These are phyloP conservation scores for Malus orientalis DNA, from an alignment of 306 rosid species.

Conservation along the genomic window DNA sequence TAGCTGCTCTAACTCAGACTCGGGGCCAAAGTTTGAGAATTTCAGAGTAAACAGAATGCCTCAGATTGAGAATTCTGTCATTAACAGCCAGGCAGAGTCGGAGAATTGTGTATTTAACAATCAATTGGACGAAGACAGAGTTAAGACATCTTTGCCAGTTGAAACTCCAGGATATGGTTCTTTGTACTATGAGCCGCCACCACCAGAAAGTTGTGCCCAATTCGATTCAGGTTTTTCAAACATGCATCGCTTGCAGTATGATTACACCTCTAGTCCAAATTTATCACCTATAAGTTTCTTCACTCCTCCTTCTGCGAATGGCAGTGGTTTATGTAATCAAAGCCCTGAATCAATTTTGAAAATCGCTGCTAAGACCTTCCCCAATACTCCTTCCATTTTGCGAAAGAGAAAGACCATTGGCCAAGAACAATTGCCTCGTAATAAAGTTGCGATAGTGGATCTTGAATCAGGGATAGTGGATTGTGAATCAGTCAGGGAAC, in stretches of 20 bases:
- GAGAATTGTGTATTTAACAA: conserved; percentile 21
- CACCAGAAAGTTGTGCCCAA: conserved; percentile 40
- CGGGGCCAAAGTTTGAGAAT: conserved; percentile 26
- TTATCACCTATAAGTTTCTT: conserved; percentile 53
- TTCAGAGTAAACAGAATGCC: conserved; percentile 24
- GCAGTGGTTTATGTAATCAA: conserved; percentile 31
- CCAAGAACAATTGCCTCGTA: conserved; percentile 29
- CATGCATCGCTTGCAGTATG: conserved; percentile 39
- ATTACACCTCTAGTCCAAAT: conserved; percentile 34
- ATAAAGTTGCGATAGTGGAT: conserved; percentile 24
- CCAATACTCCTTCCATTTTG: conserved; percentile 86
- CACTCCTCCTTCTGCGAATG: conserved; percentile 81
- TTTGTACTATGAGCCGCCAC: conserved; percentile 67
- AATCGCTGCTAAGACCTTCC: conserved; percentile 79
- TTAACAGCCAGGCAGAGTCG: conserved; percentile 1
- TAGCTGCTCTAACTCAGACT: conserved; percentile 44
- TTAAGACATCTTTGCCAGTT: conserved; percentile 29
- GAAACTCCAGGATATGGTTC: conserved; percentile 56
- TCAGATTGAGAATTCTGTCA: conserved; percentile 28
- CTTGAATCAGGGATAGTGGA: conserved; percentile 23
- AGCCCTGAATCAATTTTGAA: conserved; percentile 89
- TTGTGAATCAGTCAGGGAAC: conserved; percentile 25
- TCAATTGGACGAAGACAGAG: conserved; percentile 34
- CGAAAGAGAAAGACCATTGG: conserved; percentile 58
- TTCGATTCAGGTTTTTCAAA: conserved; percentile 44